Conservation (phyloP, 768 basidiomycete species). For the Suillus brevipes region DNA sequence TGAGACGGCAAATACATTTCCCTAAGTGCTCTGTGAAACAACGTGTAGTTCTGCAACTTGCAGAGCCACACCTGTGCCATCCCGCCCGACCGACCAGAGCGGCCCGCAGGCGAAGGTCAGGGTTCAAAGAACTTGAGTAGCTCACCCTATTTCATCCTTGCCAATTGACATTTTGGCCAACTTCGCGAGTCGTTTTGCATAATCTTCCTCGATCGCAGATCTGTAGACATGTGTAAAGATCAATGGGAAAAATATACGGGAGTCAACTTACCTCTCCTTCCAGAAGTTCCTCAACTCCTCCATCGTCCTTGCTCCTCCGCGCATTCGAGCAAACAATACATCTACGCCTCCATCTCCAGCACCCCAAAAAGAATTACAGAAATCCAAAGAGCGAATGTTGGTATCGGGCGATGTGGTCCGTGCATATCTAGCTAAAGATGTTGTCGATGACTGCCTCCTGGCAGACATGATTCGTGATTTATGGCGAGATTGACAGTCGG, state of each 20-base stretch:
- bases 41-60: conserved; percentile 6
- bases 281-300: conserved; percentile 88
- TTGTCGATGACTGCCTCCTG: conserved; percentile 78
- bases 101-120: conserved; percentile 4
- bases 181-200: conserved; percentile 81
- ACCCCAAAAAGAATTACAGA: conserved; percentile 98
- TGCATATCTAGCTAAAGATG: conserved; percentile 73
- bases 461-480: conserved; percentile 55
- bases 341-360: conserved; percentile 83
- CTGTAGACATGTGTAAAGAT: conserved; percentile 41
- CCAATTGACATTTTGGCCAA: conserved; percentile 77
- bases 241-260: conserved; percentile 2
- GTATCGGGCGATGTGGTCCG: conserved; percentile 50
- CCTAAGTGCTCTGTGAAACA: background rate
- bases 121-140: conserved; percentile 18
- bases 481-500: conserved; percentile 15
- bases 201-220: conserved; percentile 91
- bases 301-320: conserved; percentile 80
- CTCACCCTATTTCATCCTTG: conserved; percentile 92
- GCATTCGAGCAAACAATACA: conserved; percentile 86
- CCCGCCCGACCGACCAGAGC: conserved; percentile 2
- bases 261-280: conserved; percentile 80
- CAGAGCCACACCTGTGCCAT: conserved; percentile 5
- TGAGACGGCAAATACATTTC: background rate
- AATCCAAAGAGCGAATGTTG: conserved; percentile 64